Evolutionary conservation across 805 yeast species (phyloP).

Genomic region (Hanseniaspora meyeri): DNA sequence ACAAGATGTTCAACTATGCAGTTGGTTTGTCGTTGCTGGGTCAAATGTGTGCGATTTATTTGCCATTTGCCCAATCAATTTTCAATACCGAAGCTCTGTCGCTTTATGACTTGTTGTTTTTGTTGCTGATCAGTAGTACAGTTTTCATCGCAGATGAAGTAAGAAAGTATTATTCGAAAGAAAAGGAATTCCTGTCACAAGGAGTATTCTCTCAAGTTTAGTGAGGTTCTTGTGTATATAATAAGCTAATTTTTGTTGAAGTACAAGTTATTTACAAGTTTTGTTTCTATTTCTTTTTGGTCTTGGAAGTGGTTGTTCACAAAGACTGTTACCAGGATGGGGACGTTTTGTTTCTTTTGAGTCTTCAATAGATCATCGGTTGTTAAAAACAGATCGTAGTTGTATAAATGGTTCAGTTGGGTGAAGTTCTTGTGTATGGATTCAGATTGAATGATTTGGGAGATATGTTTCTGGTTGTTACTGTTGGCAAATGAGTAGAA

Average conservation of each 20-base stretch:
- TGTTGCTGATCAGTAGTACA: conserved; percentile 54
- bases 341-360: conserved; percentile 4
- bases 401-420: conserved; percentile 6
- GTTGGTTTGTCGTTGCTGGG: conserved; percentile 81
- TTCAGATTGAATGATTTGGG: conserved; percentile 1
- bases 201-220: conserved; percentile 13
- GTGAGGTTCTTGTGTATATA: neutral
- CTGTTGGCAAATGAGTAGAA: conserved; percentile 9
- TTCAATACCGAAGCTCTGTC: conserved; percentile 90
- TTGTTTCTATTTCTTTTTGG: neutral
- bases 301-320: neutral
- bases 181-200: neutral
- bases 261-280: neutral
- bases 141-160: conserved; percentile 80
- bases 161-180: conserved; percentile 38
- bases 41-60: conserved; percentile 83
- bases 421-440: neutral
- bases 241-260: neutral
- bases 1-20: conserved; percentile 86
- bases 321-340: conserved; percentile 9
- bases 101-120: conserved; percentile 53
- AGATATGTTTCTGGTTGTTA: conserved; percentile 10
- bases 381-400: neutral
- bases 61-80: conserved; percentile 81
- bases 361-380: conserved; percentile 4